phyloP scores from a whole-genome alignment of 2,329 filamentous ascomycete genomes.

The Sarocladium oryzae region DNA sequence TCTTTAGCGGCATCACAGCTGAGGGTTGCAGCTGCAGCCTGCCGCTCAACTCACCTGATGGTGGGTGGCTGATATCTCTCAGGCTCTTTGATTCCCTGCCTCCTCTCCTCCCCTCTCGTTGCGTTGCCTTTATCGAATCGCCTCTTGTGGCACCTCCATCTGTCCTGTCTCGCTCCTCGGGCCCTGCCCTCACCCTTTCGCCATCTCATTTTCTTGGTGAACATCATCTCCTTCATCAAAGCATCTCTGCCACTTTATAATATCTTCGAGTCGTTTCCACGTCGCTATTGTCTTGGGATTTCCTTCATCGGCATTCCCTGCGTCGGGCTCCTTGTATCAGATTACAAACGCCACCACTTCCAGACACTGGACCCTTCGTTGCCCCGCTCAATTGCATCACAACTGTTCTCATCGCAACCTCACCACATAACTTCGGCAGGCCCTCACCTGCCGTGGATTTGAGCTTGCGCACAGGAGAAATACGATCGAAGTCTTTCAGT shows the following conservation, averaged over 20 bases:
- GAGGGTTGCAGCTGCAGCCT: constrained; percentile 1
- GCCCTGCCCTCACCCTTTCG: background rate
- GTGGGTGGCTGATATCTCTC: background rate
- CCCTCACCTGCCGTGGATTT: background rate
- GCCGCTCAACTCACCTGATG: background rate
- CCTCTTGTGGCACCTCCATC: background rate
- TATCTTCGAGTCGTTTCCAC: background rate
- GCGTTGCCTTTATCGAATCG: background rate
- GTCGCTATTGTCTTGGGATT: constrained; percentile 7
- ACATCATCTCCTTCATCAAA: background rate
- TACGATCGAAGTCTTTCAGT: too few relatives aligned
- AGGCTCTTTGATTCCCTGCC: background rate
- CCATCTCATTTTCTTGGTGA: too few relatives aligned
- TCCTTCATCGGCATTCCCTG: background rate
- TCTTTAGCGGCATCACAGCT: background rate
- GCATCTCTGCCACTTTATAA: constrained; percentile 5
- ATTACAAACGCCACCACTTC: background rate
- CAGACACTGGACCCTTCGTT: background rate
- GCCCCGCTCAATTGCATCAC: constrained; percentile 9
- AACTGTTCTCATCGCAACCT: background rate
- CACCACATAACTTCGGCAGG: background rate
- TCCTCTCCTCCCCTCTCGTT: background rate
- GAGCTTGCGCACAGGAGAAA: too few relatives aligned
- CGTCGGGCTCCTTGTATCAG: background rate
- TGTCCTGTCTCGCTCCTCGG: background rate